Evolutionary conservation across 1,139 yeast species (phyloP), one percentile per base, ranked within the genome.

Genomic region (Saccharomycopsis hybrid): DNA sequence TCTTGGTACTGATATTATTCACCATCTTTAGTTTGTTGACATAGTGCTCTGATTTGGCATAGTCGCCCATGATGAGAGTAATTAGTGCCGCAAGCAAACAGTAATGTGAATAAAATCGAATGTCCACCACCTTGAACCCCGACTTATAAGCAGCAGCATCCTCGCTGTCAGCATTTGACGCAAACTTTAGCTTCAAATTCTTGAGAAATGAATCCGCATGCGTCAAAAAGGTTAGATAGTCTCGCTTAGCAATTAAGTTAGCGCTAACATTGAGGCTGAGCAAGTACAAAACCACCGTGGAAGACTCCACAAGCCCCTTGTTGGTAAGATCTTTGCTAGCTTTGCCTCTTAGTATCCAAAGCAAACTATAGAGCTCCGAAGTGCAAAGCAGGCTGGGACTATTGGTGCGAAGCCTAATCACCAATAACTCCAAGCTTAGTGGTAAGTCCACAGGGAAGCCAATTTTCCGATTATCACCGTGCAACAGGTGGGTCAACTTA

Each of bases 221-320:
- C 0, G 62, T 57, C 24, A 64, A 56, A 43, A 61, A 53, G 1
- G 69, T 63, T 2, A 61, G 52, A 43, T 60, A 62, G 46, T 67
- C 69, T 47, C 65, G 62, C 54, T 65, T 62, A 2, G 65, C 64
- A n/a, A 64, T 59, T 52, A 66, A 56, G 28, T 62, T 55, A 1
- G 64, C 59, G n/a, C 60, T 55, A 1, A 67, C 55, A 25, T 61
- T 60, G 50, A 58, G 62, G 13, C 60, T 52, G 3, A 61, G 27
- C 1, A 56, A 43, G 31, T 50, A 48, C 13, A 56, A 29, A 5
- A 46, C 31, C n/a, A 46, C 32, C 11, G 38, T 7, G 0, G 49
- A 43, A 1, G 31, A 9, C n/a, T 31, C 35, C 32, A 46, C 44
- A 7, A 43, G 4, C 3, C 37, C 30, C 11, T 32, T 9, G 2